Evolutionary conservation across 169 alveolate genomes (phyloP), one percentile per base, ranked within the genome.

Genomic region (Plasmodium falciparum): DNA sequence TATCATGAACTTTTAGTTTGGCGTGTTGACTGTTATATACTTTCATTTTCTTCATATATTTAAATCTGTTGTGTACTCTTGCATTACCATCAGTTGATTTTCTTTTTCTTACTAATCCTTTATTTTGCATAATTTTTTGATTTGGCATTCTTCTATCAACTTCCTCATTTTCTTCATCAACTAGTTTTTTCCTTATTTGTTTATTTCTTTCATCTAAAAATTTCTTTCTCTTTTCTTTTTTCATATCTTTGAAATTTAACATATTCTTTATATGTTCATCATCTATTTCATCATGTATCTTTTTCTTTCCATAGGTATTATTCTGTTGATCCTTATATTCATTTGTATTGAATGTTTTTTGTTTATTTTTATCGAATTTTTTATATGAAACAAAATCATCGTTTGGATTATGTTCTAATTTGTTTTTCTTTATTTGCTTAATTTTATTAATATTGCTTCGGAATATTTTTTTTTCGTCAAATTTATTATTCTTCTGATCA

Each of bases 1-100:
- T 80, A 15, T 93, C 95, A 59, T 95, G 97, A 47, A 80, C 74
- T 70, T 90, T 78, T 15, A 78, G 50, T 78, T 94, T 93, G 29
- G 94, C 85, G 4, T 90, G 88, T 88, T 92, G 95, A 52, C 95
- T 90, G 43, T 73, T 76, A 70, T 80, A 88, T 29, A 74, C 91
- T 58, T 95, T 95, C 89, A 95, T 52, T 72, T 97, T 97, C 93
- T 96, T 96, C 58, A 96, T 93, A 92, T 74, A 97, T 90, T 97
- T 97, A 73, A 78, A 89, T 92, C 98, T 95, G 88, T 97, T 95
- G 74, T 95, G 95, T 17, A 97, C 99, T 66, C 99, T 95, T 47
- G 99, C 98, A 90, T 97, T 97, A 9, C 99, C 97, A 54, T 96
- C 97, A n/a, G 95, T 96, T 95, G 97, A 96, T 95, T 96, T 95